Evolutionary conservation across 129 eudicot species (phyloP), one percentile per base, ranked within the genome.

Genomic region (Saussurea involucrata): DNA sequence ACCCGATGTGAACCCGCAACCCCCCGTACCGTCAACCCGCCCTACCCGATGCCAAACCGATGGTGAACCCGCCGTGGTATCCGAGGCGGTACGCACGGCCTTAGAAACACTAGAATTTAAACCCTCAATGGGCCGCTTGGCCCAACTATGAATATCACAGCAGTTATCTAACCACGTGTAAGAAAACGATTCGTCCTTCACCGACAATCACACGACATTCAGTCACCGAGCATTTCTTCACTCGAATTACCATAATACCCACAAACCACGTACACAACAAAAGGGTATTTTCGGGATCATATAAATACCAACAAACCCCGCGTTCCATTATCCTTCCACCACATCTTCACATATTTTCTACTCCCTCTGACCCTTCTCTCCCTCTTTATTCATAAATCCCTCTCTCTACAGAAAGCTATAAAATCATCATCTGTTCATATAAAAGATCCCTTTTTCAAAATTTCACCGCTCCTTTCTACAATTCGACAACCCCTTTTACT

Each of bases 401-500:
- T n/a, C 75, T 66, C 79, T 80, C 69, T 6, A 72, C 20, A 73
- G 46, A 79, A 72, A 72, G 57, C 79, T 73, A 80, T 80, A 80
- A 63, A 73, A 32, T 65, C 75, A 69, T 69, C 70, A 73, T 73
- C 46, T 53, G 33, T 73, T 66, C 69, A 20, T 80, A 80, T 80
- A 80, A 80, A 80, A 53, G 70, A 36, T 73, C 74, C 64, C 4
- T 24, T 66, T 53, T 80, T 80, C 61, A 67, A 80, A 80, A 3
- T 36, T 74, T 66, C 18, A 80, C 69, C 83, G 79, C 74, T 46
- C 6, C 12, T 42, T 72, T 31, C 11, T 49, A 66, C 63, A 66
- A 49, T n/a, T n/a, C n/a, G n/a, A n/a, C n/a, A n/a, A n/a, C 53
- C 70, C 79, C 46, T 66, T 73, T 73, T 34, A 28, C 1, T 33